Base-by-base conservation (phyloP, 1,284 basidiomycete genomes). In the Ustilago tritici region DNA sequence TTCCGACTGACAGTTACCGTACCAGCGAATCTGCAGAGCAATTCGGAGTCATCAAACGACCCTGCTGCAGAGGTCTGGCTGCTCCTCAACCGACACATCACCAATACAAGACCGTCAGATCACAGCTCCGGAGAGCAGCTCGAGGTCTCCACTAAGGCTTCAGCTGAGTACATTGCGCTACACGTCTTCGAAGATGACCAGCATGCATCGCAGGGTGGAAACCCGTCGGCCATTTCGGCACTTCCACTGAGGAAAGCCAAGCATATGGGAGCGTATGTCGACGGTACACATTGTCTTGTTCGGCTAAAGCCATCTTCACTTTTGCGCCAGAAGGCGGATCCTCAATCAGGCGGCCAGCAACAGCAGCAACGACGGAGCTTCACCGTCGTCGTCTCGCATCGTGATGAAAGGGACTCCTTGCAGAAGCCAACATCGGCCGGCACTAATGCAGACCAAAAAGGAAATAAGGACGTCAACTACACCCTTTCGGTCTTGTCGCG, bases 261-360 rank as follows among this genome's bases (percentile, higher is more conserved):
- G 41, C 62, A 65, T 36, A 65, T 61, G 38, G 91, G 92, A n/a
- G 88, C 89, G 4, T 95, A 93, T 73, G 92, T 92, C 4, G 93
- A 94, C 77, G 92, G 91, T 47, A 89, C 91, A 0, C 93, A 95
- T 85, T 88, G 92, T 17, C 87, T 95, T 32, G 92, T 93, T 65
- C 72, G 78, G 5, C 50, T 82, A 53, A 67, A 67, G 50, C 61
- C 61, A 1, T 40, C 65, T 0, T 32, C 23, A 28, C 23, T 60
- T 5, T 23, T 59, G 3, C 56, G 63, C 36, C 46, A 62, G 11
- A 40, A 40, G 17, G 40, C 57, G 4, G 34, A 35, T 52, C 28
- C 28, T 31, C 38, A 31, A 9, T 19, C 11, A 50, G 14, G 32
- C 32, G n/a, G 19, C n/a, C 56, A 61, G 36, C 32, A 52, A 40